A percentile compares a stretch with the other conserved stretches of the same genome.
These are phyloP conservation scores for Amoebophrya sp. DNA, from an alignment of 169 alveolate genomes.

Conservation along the genomic window DNA sequence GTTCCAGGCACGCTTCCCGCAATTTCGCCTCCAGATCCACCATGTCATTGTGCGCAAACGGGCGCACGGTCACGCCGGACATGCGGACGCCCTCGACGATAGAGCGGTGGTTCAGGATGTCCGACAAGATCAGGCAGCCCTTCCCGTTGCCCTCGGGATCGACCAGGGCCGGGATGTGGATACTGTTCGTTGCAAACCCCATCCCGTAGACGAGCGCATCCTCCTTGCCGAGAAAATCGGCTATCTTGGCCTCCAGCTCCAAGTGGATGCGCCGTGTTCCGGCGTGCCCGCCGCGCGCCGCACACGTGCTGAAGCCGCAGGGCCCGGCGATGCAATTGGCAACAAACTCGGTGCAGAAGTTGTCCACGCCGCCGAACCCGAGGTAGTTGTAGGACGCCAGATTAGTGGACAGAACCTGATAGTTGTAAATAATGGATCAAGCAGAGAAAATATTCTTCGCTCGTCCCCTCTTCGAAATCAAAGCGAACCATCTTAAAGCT, in stretches of 20 bases:
- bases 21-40: slow-evolving; percentile 29
- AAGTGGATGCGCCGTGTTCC: slow-evolving; percentile 29
- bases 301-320: slow-evolving; percentile 22
- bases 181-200: slow-evolving; percentile 36
- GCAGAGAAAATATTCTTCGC: too few relatives aligned
- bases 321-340: slow-evolving; percentile 20
- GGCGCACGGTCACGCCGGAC: neutral
- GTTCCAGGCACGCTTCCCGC: neutral
- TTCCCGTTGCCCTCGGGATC: slow-evolving; percentile 14
- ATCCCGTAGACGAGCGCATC: slow-evolving; percentile 35
- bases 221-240: slow-evolving; percentile 37
- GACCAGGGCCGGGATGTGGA: slow-evolving; percentile 8
- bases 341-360: slow-evolving; percentile 28
- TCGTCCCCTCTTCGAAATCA: too few relatives aligned
- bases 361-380: slow-evolving; percentile 37
- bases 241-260: slow-evolving; percentile 31
- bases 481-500: too few relatives aligned
- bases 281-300: slow-evolving; percentile 17
- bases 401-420: slow-evolving; percentile 10
- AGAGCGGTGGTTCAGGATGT: slow-evolving; percentile 33
- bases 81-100: slow-evolving; percentile 33
- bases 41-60: slow-evolving; percentile 37
- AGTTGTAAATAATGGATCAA: too few relatives aligned
- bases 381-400: slow-evolving; percentile 33
- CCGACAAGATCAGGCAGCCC: slow-evolving; percentile 17